A percentile compares a stretch with the other conserved stretches of the same genome.
Evolutionary conservation across 208 protist species (phyloP).

Genomic region (Hexamita inflata): DNA sequence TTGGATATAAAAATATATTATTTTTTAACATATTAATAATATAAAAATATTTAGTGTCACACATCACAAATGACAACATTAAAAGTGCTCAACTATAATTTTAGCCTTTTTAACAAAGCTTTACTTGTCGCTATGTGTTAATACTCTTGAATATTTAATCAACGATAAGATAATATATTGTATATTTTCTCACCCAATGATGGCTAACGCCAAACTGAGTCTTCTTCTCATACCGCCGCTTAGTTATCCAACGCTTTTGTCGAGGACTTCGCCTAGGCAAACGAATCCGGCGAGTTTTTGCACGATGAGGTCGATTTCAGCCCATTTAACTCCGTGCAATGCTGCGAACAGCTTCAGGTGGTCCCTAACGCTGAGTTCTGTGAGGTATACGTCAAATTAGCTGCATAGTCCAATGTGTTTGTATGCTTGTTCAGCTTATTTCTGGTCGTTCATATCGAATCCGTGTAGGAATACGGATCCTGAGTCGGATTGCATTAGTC

Average conservation of each 20-base stretch:
- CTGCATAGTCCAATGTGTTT: constrained; percentile 4
- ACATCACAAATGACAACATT: no score
- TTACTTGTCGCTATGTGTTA: no score
- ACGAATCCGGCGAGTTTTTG: not conserved
- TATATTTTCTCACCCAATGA: constrained; percentile 40
- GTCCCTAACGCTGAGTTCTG: constrained; percentile 5
- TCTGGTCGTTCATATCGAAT: not conserved
- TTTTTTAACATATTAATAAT: no score
- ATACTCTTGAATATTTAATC: no score
- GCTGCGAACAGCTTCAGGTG: constrained; percentile 20
- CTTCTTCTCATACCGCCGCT: constrained; percentile 57
- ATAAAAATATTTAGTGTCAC: no score
- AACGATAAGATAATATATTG: no score
- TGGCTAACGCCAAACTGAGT: constrained; percentile 54
- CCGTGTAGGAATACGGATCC: not conserved
- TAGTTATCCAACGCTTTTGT: not conserved
- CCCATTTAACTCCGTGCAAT: not conserved
- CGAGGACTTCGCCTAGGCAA: constrained; percentile 1
- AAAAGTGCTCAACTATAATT: no score
- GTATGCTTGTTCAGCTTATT: not conserved
- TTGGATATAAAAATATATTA: no score
- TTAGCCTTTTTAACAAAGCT: no score
- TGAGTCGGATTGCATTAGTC: not conserved
- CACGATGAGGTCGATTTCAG: not conserved
- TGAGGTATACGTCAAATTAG: constrained; percentile 11